Base-by-base conservation (phyloP, 139 green algal species). In the Yamagishiella unicocca region DNA sequence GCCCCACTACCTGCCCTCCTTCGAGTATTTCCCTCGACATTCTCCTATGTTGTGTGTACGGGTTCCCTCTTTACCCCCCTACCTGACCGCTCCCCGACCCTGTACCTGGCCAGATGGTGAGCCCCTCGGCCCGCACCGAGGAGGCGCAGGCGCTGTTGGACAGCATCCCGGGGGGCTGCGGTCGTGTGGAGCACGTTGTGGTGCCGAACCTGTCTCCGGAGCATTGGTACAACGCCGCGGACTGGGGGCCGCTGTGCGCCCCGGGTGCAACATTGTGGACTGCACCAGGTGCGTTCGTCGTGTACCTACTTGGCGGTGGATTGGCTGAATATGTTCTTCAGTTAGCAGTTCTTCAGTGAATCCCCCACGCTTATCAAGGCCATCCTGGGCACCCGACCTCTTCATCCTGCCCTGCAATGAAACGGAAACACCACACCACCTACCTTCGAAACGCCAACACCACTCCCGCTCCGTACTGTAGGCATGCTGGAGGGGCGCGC, bases 401-500 rank as follows among this genome's bases (percentile, higher is more conserved):
- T 58, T 12, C 50, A 58, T 17, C 50, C 50, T 17, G 12, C 50
- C 50, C n/a, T n/a, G n/a, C n/a, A n/a, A n/a, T n/a, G n/a, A n/a
- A n/a, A n/a, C n/a, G n/a, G n/a, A n/a, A n/a, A n/a, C n/a, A n/a
- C n/a, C n/a, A n/a, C n/a, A n/a, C n/a, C n/a, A n/a, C n/a, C n/a
- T n/a, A n/a, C n/a, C n/a, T n/a, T n/a, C n/a, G n/a, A n/a, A n/a
- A n/a, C n/a, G n/a, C n/a, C n/a, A n/a, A n/a, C n/a, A n/a, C n/a
- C n/a, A n/a, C n/a, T n/a, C 50, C 50, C 50, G 50, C 50, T 17
- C 50, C 50, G 50, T 17, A 17, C 12, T 58, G 50, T 12, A 79
- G 71, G 71, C 42, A 12, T 79, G 71, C 71, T 79, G 24, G 71
- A 79, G 42, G 40, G 42, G n/a, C 71, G 71, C 71, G 24, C 25